phyloP scores from a whole-genome alignment of 768 basidiomycete species.

The Xerocomellus dryophilus region DNA sequence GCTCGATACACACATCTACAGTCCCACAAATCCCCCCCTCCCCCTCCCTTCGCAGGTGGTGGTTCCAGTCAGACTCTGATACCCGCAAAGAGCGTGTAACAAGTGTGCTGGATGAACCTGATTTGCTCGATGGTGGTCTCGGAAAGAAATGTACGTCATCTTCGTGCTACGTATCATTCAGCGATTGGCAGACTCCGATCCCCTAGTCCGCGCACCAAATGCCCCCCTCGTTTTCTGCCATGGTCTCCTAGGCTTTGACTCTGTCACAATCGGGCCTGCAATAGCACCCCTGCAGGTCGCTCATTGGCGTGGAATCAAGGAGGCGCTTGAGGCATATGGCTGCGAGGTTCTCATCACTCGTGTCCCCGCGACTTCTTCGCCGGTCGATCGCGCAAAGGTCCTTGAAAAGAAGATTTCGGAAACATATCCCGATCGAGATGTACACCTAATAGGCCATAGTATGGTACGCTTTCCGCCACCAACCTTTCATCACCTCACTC shows the following conservation, averaged over 20 bases:
- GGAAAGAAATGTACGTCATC: constrained; percentile 58
- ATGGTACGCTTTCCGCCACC: constrained; percentile 47
- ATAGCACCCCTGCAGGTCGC: constrained; percentile 82
- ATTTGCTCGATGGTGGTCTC: constrained; percentile 39
- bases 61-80: constrained; percentile 44
- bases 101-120: constrained; percentile 48
- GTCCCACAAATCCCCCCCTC: constrained; percentile 28
- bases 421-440: constrained; percentile 73
- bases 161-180: neutral
- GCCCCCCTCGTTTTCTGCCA: constrained; percentile 95
- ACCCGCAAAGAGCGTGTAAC: constrained; percentile 42
- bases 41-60: constrained; percentile 40
- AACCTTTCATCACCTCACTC: neutral
- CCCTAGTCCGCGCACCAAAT: constrained; percentile 67
- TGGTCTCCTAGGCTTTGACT: constrained; percentile 88
- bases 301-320: constrained; percentile 96
- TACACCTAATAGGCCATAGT: constrained; percentile 86
- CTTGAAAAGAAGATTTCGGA: constrained; percentile 80
- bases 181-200: neutral
- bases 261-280: constrained; percentile 71
- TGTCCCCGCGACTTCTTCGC: constrained; percentile 89
- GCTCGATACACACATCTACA: constrained; percentile 37
- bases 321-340: constrained; percentile 86
- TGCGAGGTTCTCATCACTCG: constrained; percentile 89
- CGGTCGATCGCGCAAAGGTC: constrained; percentile 84